Base-by-base conservation (phyloP, 116 monocot species). In the Thalassia testudinum region DNA sequence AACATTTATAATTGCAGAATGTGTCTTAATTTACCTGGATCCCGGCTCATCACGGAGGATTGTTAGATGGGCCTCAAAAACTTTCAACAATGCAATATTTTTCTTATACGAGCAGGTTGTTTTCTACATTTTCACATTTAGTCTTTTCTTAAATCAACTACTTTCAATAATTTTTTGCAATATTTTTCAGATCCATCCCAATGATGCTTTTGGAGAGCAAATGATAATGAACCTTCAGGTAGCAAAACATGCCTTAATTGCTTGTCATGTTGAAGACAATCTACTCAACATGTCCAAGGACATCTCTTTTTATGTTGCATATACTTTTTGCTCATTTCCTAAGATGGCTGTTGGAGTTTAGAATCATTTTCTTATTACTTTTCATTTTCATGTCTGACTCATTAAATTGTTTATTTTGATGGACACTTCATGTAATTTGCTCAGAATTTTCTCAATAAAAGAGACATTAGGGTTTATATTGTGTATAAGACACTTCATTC, bases 221-320 rank as follows among this genome's bases (percentile, higher is more conserved):
- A 97, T 88, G 95, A 97, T 97, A 40, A 97, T 45, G 66, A 97
- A 97, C 52, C 66, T 97, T 40, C 88, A 88, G 85, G 95, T 92
- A 62, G 37, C 15, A 7, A 38, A 25, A n/a, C 30, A 10, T 3
- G 3, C 30, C 10, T 34, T 5, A 34, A 34, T 34, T 10, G 10
- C 10, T 5, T 34, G 30, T 34, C 6, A 34, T n/a, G n/a, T n/a
- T n/a, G n/a, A n/a, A n/a, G n/a, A n/a, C n/a, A n/a, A n/a, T n/a
- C n/a, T n/a, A n/a, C n/a, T n/a, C n/a, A n/a, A n/a, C n/a, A n/a
- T n/a, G n/a, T n/a, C n/a, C n/a, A n/a, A n/a, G n/a, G n/a, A n/a
- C n/a, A n/a, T n/a, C n/a, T n/a, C n/a, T n/a, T n/a, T n/a, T n/a
- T n/a, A n/a, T n/a, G n/a, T n/a, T n/a, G n/a, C n/a, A n/a, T n/a